Evolutionary conservation across 805 yeast species (phyloP), one percentile per base, ranked within the genome.

Genomic region (Martiniozyma abietophila): DNA sequence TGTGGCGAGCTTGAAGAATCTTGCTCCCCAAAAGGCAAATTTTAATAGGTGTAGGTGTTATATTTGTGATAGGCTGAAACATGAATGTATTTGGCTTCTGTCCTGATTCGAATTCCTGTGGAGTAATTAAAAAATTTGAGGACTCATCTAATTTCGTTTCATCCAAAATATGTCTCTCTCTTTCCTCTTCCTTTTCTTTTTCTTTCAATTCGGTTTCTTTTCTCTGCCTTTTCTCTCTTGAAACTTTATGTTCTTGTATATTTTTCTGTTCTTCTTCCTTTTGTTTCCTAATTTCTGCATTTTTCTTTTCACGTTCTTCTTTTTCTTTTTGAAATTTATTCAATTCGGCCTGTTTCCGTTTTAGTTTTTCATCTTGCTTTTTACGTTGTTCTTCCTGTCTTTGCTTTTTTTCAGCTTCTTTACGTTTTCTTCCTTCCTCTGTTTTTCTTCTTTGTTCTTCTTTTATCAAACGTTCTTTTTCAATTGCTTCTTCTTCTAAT

Each of bases 401-500:
- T 51, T 48, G 60, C 59, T 60, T 58, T 53, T 60, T 47, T 52
- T 65, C 59, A 26, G 51, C 60, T 51, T 67, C 59, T 52, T 64
- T 57, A 47, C 58, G 56, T 44, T 63, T 49, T 50, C 68, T 56
- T 4, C 70, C 66, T 42, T 72, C 74, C 44, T 70, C 76, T 20
- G 50, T 54, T 45, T 53, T 61, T 45, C 51, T 58, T 51, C 55
- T 50, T 59, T 62, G 52, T 51, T 65, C 62, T 36, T 56, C 66
- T 48, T 64, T 49, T 49, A 54, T 46, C 37, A 55, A 43, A 43
- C 62, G 45, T 53, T 64, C 62, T 17, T 64, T 63, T 42, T 71
- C 71, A 36, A 67, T 67, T 37, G 58, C 60, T 37, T 72, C 76
- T 33, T 67, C 75, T 45, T 74, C 80, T 5, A 35, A 15, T 5